Evolutionary conservation across 2,329 filamentous ascomycete genomes (phyloP), one percentile per base, ranked within the genome.

Genomic region (Aspergillus pseudoviridinutans): DNA sequence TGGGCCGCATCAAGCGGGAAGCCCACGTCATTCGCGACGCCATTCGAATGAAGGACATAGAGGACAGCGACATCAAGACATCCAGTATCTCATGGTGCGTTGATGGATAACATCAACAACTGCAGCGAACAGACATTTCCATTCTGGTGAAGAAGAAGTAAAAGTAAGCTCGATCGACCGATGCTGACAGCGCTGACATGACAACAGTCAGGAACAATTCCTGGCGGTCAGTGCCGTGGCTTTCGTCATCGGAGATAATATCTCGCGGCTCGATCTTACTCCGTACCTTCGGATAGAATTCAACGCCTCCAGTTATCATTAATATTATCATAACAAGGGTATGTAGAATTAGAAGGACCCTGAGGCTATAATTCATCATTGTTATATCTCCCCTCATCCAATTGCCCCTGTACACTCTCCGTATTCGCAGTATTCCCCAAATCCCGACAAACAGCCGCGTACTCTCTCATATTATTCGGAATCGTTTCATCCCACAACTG

Each of bases 401-500:
- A 42, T 51, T 60, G 51, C 56, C 56, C 44, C 14, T 22, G 44
- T 7, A 47, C 12, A 22, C 51, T 61, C 7, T 58, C 62, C 55
- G 71, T 54, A 12, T 60, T 46, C 56, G 66, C 32, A 7, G 32
- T 14, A 25, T 54, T 61, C 6, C 58, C 62, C 55, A 72, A 55
- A 8, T 59, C 46, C 56, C 66, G 60, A 56, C 70, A 73, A 51
- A 67, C 70, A 28, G 61, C 65, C 32, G 70, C 70, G 57, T 72
- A 73, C 20, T 70, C 69, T 8, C 68, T 62, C 70, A 73, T 72
- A 44, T 73, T 73, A 17, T 66, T 62, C 24, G 70, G 70, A 28
- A 73, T 73, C 1, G 65, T 71, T 42, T 65, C 65, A 46, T 72
- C 67, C 70, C 70, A 73, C 44, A 73, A 54, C 50, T 70, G 60